A percentile compares a stretch with the other conserved stretches of the same genome.
phyloP scores from a whole-genome alignment of 164 flowering plant species.

The Magnolia changhungtana region DNA sequence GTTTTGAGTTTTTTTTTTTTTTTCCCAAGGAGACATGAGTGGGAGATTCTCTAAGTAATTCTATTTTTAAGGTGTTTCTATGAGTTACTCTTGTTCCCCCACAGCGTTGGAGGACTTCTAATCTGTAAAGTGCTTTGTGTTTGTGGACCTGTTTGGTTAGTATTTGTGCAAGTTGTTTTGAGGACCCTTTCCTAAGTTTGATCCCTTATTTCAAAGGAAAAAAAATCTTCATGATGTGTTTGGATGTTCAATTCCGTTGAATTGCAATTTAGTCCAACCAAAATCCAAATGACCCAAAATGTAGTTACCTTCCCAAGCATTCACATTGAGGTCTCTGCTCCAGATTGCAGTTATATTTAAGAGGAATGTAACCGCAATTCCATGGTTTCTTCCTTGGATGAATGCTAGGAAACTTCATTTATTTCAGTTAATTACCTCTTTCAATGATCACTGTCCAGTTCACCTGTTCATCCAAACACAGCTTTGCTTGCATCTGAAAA shows the following conservation, averaged over 20 bases:
- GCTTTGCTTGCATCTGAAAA: no score
- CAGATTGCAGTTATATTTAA: no score
- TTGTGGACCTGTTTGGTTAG: constrained; percentile 4
- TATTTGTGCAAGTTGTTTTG: constrained; percentile 1
- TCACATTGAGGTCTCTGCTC: no score
- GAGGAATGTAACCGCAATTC: no score
- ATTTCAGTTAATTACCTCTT: no score
- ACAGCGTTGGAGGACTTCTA: not conserved
- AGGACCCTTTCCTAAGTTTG: not conserved
- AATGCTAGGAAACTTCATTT: no score
- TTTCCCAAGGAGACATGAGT: not conserved
- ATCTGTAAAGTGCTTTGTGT: constrained; percentile 9
- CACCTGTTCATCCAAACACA: no score
- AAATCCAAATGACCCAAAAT: no score
- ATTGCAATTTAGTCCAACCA: no score
- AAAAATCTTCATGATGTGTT: not conserved
- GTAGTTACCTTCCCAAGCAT: no score
- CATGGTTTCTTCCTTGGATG: no score
- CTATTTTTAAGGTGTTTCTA: not conserved
- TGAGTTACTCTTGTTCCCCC: not conserved
- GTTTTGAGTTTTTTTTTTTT: not conserved
- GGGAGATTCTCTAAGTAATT: constrained; percentile 5
- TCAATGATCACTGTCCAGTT: no score
- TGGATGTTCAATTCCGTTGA: not conserved
- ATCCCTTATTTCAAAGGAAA: not conserved